Base-by-base conservation (phyloP, 176 grass and related monocot genomes). In the Oryza punctata region DNA sequence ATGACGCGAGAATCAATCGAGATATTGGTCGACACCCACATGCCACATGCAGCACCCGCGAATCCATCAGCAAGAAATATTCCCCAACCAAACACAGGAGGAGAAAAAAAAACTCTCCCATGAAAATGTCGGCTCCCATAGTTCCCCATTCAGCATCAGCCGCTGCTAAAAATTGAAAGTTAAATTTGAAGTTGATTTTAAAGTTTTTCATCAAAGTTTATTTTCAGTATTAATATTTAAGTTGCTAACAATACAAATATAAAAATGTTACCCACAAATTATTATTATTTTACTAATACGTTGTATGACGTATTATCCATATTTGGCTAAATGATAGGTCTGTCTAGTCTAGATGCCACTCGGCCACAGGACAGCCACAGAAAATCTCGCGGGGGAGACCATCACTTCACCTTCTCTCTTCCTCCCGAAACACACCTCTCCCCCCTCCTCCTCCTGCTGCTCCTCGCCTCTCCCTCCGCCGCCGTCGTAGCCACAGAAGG, bases 321-420 rank as follows among this genome's bases (percentile, higher is more conserved):
- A n/a, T n/a, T n/a, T n/a, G n/a, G n/a, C n/a, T n/a, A n/a, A n/a
- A n/a, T n/a, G n/a, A n/a, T n/a, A n/a, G n/a, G n/a, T n/a, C n/a
- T n/a, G 28, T 27, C 15, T 12, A 13, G 57, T 69, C 66, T 6
- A 54, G n/a, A 71, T 44, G 69, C 13, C 43, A 44, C 24, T 61
- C 57, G 57, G 13, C 41, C 23, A 30, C 32, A 35, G 33, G 35
- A 19, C 59, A 63, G 77, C 88, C 88, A 66, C 72, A 89, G 78
- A 89, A 89, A 89, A 89, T 89, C 77, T 66, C 6, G 54, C 40
- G 2, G 2, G 76, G 46, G 63, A 81, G 82, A 81, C 50, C 78
- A 45, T 72, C 8, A 77, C 78, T 76, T 23, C 77, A 7, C 43
- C 72, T 70, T 64, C 66, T 64, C 66, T 80, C 87, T 70, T 43